Evolutionary conservation across 2,329 filamentous ascomycete genomes (phyloP).

Genomic region (Diplocarpon rosae): DNA sequence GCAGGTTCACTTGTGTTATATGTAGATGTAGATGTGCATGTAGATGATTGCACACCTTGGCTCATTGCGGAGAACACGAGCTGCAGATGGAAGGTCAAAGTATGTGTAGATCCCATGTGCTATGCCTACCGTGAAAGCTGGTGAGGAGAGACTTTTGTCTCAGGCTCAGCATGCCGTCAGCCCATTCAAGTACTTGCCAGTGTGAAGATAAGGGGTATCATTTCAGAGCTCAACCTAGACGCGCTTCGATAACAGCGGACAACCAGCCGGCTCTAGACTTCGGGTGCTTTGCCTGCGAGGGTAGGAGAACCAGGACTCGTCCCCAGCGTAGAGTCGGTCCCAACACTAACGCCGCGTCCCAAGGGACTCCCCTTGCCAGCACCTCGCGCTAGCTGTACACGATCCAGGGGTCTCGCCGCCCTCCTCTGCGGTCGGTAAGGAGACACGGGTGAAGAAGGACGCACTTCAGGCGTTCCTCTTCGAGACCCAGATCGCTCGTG

Average conservation of each 20-base stretch:
- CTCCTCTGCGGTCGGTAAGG: conserved; percentile 20
- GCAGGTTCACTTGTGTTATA: too few species aligned
- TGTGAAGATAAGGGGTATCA: neutral
- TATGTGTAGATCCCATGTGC: too few species aligned
- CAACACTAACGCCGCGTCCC: conserved; percentile 20
- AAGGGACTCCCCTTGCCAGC: conserved; percentile 19
- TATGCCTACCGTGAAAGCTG: too few species aligned
- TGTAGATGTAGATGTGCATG: too few species aligned
- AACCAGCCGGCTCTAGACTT: neutral
- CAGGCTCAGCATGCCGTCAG: too few species aligned
- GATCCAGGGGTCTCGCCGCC: conserved; percentile 16
- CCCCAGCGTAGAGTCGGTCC: conserved; percentile 24
- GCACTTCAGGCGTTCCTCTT: conserved; percentile 8
- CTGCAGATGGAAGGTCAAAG: too few species aligned
- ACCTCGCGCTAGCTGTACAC: conserved; percentile 13
- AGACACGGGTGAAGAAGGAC: conserved; percentile 16
- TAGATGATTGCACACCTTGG: too few species aligned
- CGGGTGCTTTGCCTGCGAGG: conserved; percentile 7
- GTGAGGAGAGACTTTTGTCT: too few species aligned
- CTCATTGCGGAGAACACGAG: too few species aligned
- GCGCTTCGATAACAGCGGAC: neutral
- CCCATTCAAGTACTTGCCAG: neutral
- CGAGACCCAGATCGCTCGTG: conserved; percentile 10
- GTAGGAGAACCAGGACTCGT: conserved; percentile 23
- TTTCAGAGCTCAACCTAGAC: neutral